Evolutionary conservation across 2,329 filamentous ascomycete species (phyloP).

Genomic region (Chrysoporthe puriensis): DNA sequence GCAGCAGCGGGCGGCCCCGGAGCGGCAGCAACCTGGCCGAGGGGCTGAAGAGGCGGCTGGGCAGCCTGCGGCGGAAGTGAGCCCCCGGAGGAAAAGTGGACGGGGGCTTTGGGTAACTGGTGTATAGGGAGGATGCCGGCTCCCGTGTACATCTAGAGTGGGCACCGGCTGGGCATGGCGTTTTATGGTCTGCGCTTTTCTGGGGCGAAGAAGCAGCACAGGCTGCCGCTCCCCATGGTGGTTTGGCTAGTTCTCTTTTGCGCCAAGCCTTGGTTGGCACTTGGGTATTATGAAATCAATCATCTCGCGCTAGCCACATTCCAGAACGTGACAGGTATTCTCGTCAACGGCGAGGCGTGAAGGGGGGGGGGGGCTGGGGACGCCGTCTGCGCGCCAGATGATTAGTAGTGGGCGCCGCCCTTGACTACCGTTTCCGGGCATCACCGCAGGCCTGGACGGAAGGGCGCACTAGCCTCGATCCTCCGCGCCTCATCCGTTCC

Average conservation of each 20-base stretch:
- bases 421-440: not conserved
- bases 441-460: not conserved
- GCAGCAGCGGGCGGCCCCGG: slow-evolving; percentile 38
- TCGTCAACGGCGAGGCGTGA: too few species aligned
- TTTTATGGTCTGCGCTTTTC: not conserved
- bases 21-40: slow-evolving; percentile 50
- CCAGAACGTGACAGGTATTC: too few species aligned
- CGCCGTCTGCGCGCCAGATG: too few species aligned
- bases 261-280: not conserved
- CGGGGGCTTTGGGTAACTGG: not conserved
- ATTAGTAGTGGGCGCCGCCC: too few species aligned
- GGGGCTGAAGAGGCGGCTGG: slow-evolving; percentile 57
- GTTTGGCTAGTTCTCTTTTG: not conserved
- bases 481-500: too few species aligned
- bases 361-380: too few species aligned
- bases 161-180: slow-evolving; percentile 1
- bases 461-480: not conserved
- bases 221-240: not conserved
- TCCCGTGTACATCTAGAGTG: not conserved
- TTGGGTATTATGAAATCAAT: not conserved
- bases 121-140: not conserved
- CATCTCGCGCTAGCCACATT: not conserved
- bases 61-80: slow-evolving; percentile 50
- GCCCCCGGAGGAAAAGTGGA: not conserved
- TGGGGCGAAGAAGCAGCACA: not conserved